phyloP scores from a whole-genome alignment of 2,329 filamentous ascomycete species.

The Ceratocystis alfenasii region DNA sequence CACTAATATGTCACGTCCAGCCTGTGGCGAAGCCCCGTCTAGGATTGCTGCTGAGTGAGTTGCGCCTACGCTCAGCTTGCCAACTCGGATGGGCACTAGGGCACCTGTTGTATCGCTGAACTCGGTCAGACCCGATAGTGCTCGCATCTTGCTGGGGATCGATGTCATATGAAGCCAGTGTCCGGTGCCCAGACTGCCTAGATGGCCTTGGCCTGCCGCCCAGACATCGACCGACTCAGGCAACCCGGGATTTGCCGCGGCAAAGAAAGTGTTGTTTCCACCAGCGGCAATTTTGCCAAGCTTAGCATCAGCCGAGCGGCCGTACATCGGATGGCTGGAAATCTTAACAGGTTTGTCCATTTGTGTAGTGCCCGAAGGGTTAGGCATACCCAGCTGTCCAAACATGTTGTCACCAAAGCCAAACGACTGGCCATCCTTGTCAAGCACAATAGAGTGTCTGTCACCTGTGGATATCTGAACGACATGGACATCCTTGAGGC shows the following conservation, averaged over 20 bases:
- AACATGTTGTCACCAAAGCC: slow-evolving; percentile 82
- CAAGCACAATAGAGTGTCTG: slow-evolving; percentile 69
- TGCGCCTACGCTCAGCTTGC: slow-evolving; percentile 59
- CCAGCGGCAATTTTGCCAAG: slow-evolving; percentile 56
- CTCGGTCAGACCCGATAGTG: slow-evolving; percentile 72
- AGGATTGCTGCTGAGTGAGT: slow-evolving; percentile 76
- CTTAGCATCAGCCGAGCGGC: slow-evolving; percentile 12
- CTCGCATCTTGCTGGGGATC: slow-evolving; percentile 66
- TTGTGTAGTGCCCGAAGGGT: slow-evolving; percentile 46
- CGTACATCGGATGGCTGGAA: slow-evolving; percentile 13
- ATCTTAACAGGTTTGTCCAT: slow-evolving; percentile 11
- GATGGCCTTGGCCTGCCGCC: slow-evolving; percentile 76
- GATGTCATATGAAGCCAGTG: slow-evolving; percentile 80
- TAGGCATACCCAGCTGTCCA: slow-evolving; percentile 81
- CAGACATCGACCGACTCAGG: slow-evolving; percentile 63
- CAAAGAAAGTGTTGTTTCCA: slow-evolving; percentile 77
- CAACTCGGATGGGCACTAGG: slow-evolving; percentile 65
- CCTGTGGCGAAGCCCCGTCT: slow-evolving; percentile 54
- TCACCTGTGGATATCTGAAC: slow-evolving; percentile 71
- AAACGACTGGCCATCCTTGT: slow-evolving; percentile 65
- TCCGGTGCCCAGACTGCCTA: slow-evolving; percentile 70
- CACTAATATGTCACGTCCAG: slow-evolving; percentile 75
- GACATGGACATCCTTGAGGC: slow-evolving; percentile 60
- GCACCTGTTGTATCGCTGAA: slow-evolving; percentile 63
- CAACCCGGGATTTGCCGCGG: slow-evolving; percentile 41